Evolutionary conservation across 305 asterid species (phyloP).

Genomic region (Fraxinus baroniana): DNA sequence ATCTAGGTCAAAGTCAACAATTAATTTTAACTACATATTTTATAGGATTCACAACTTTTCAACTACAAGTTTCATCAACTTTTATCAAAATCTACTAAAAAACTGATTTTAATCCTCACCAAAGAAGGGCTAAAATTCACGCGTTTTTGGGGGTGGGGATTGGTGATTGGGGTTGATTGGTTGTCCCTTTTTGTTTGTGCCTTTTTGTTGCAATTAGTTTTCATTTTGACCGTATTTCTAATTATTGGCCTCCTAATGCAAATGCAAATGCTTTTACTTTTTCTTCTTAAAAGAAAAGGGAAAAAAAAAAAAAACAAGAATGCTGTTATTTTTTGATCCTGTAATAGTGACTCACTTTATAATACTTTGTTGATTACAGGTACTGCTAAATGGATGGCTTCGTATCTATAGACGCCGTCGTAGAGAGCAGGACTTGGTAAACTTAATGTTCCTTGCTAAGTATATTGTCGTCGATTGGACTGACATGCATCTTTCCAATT

Average conservation of each 20-base stretch:
- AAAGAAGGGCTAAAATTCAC: too few species aligned
- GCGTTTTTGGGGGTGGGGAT: too few species aligned
- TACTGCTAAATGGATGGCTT: slow-evolving; percentile 93
- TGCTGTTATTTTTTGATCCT: not conserved
- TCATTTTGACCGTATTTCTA: not conserved
- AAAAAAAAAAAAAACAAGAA: not conserved
- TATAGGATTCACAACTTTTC: too few species aligned
- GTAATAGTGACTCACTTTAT: slow-evolving; percentile 2
- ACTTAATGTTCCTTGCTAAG: slow-evolving; percentile 2
- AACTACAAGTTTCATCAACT: too few species aligned
- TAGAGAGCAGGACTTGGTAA: slow-evolving; percentile 95
- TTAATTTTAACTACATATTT: too few species aligned
- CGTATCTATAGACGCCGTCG: slow-evolving; percentile 82
- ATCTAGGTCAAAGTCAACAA: too few species aligned
- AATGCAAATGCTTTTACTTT: not conserved
- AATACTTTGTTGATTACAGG: slow-evolving; percentile 45
- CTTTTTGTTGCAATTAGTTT: not conserved
- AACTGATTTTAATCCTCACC: too few species aligned
- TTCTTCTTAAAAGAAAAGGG: not conserved
- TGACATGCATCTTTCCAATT: not conserved
- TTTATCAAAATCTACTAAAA: too few species aligned
- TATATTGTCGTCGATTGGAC: not conserved
- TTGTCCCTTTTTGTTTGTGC: not conserved
- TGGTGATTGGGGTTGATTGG: not conserved
- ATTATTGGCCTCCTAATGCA: not conserved